phyloP scores from a whole-genome alignment of 225 moss, liverwort and hornwort species.

The Neckera pumila region DNA sequence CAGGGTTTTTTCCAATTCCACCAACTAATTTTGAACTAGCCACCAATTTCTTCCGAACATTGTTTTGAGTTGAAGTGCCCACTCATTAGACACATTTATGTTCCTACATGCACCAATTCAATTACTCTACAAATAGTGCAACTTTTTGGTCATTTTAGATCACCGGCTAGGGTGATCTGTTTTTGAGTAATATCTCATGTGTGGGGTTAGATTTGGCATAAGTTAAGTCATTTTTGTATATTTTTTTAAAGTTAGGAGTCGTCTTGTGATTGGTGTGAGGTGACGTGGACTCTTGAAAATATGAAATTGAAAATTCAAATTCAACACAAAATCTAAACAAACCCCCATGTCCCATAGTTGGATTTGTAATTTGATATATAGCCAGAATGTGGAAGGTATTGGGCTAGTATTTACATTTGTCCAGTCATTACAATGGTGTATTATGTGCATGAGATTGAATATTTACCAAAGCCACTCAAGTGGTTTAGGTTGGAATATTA shows the following conservation, averaged over 20 bases:
- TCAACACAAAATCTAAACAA: neutral
- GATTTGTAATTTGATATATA: neutral
- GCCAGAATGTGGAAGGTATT: neutral
- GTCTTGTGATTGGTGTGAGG: neutral
- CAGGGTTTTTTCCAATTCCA: too few relatives aligned
- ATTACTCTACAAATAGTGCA: neutral
- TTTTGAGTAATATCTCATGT: neutral
- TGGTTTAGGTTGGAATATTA: neutral
- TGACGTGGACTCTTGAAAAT: accelerated
- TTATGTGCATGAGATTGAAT: accelerated
- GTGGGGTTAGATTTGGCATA: neutral
- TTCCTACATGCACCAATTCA: neutral
- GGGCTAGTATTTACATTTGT: neutral
- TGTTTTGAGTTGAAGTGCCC: neutral
- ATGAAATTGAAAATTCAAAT: accelerated
- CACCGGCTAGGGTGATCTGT: neutral
- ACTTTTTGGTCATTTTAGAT: too few relatives aligned
- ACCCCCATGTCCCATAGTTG: accelerated
- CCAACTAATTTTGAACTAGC: too few relatives aligned
- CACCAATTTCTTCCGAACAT: too few relatives aligned
- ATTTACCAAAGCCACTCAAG: neutral
- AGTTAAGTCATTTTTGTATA: neutral
- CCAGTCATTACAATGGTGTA: neutral
- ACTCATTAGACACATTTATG: neutral
- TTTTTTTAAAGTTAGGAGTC: neutral